Evolutionary conservation across 306 rosid genomes (phyloP).

Genomic region (Psophocarpus tetragonolobus): DNA sequence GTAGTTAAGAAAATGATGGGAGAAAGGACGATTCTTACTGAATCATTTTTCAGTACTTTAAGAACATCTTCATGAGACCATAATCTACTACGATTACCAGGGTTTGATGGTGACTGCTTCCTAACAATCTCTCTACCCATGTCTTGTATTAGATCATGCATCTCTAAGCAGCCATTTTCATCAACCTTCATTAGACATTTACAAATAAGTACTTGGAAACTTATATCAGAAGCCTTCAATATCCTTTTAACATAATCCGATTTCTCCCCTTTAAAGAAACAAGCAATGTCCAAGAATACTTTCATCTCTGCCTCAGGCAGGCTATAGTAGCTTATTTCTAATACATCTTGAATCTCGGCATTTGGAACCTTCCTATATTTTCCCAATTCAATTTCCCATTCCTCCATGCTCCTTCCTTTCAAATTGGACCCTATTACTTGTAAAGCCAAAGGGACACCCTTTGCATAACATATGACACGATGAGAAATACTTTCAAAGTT

Average conservation of each 20-base stretch:
- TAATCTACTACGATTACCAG: conserved; percentile 14
- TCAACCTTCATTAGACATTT: conserved; percentile 12
- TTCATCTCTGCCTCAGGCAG: background rate
- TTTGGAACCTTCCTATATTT: conserved; percentile 4
- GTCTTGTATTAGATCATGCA: conserved; percentile 33
- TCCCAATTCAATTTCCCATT: conserved; percentile 3
- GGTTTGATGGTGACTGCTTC: background rate
- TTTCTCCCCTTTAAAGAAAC: conserved; percentile 18
- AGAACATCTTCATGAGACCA: conserved; percentile 14
- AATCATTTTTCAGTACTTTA: background rate
- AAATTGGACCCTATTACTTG: conserved; percentile 30
- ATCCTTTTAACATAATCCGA: conserved; percentile 16
- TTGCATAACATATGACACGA: conserved; percentile 29
- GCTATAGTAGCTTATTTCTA: conserved; percentile 18
- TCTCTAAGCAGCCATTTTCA: background rate
- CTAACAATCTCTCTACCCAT: conserved; percentile 33
- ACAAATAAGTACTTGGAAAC: background rate
- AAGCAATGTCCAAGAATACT: conserved; percentile 30
- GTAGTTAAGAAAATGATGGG: background rate
- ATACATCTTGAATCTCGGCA: background rate
- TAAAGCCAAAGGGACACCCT: conserved; percentile 31
- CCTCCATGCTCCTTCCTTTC: background rate
- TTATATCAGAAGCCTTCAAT: background rate
- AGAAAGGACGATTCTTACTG: background rate
- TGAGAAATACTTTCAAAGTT: background rate